Base-by-base conservation (phyloP, 139 green algal genomes). In the Coccomyxa sp. region DNA sequence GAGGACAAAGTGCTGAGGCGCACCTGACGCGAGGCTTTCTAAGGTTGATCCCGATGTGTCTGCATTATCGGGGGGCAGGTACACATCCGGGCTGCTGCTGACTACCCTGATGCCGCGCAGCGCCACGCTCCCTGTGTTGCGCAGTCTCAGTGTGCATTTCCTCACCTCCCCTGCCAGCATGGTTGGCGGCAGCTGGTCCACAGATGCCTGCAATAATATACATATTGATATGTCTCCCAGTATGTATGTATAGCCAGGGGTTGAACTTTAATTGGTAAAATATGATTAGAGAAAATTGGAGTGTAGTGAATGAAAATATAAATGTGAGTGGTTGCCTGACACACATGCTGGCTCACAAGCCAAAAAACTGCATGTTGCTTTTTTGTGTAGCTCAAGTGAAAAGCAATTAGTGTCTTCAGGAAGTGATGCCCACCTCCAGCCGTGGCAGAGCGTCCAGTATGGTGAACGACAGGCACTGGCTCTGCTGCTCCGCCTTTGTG, bases 401-500 rank as follows among this genome's bases (percentile, higher is more conserved):
- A 3, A 51, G 38, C 38, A 51, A n/a, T 51, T 51, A 7, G 3
- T 51, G 38, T 51, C 63, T 71, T 28, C 63, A 71, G 7, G 10
- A 71, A 71, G 63, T 9, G 18, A 28, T 71, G 63, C 63, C 31
- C 15, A 94, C 76, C 81, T 93, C 86, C 80, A 96, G 85, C 10
- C 88, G 88, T 4, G 92, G 92, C 91, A 94, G 89, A 75, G 92
- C 83, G 0, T 87, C 85, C 45, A 93, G 76, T 66, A 95, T 89
- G 21, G 77, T 51, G 79, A 94, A 87, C 31, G 90, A 45, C 82
- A 96, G 85, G 57, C 89, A 86, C 32, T 84, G 85, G 51, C 63
- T 71, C 86, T 79, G 13, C 90, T 83, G 0, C 86, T 77, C 31
- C 18, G 16, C 77, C 27, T 57, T n/a, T 77, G 76, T 28, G 58